Conservation (phyloP, 2,329 filamentous ascomycete species). For the Phaeosphaeria sp. region DNA sequence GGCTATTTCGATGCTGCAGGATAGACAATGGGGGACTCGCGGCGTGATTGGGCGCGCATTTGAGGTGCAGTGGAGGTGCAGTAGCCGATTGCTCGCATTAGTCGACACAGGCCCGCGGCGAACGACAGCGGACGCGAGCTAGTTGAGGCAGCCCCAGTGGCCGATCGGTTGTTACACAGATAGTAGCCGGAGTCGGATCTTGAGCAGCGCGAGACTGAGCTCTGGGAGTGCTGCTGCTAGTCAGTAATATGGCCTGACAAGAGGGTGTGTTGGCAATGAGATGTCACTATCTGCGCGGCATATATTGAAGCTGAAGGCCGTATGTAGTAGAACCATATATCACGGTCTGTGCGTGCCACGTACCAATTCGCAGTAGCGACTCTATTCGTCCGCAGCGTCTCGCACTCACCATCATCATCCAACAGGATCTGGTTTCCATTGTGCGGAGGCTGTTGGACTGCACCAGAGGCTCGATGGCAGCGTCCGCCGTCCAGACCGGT, state of each 20-base stretch:
- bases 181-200: background rate
- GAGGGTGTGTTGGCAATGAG: conserved; percentile 2
- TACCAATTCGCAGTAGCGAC: background rate
- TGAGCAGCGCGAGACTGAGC: background rate
- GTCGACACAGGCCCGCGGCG: conserved; percentile 4
- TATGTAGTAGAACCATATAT: background rate
- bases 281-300: background rate
- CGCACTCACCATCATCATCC: background rate
- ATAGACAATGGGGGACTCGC: conserved; percentile 12
- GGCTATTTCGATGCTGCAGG: conserved; percentile 9
- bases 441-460: background rate
- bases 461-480: background rate
- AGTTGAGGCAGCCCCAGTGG: background rate
- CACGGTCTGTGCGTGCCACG: conserved; percentile 1
- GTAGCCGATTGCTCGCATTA: conserved; percentile 5
- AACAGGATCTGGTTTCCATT: background rate
- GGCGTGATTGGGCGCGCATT: conserved; percentile 22
- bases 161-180: background rate
- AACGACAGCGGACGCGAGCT: background rate
- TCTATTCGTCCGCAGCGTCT: background rate
- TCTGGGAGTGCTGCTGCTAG: background rate
- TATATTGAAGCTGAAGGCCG: background rate
- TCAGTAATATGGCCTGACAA: background rate
- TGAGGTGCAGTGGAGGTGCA: conserved; percentile 10
- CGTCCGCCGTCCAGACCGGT: background rate